Evolutionary conservation across 768 basidiomycete species (phyloP).

Genomic region (Arthromyces matolae): DNA sequence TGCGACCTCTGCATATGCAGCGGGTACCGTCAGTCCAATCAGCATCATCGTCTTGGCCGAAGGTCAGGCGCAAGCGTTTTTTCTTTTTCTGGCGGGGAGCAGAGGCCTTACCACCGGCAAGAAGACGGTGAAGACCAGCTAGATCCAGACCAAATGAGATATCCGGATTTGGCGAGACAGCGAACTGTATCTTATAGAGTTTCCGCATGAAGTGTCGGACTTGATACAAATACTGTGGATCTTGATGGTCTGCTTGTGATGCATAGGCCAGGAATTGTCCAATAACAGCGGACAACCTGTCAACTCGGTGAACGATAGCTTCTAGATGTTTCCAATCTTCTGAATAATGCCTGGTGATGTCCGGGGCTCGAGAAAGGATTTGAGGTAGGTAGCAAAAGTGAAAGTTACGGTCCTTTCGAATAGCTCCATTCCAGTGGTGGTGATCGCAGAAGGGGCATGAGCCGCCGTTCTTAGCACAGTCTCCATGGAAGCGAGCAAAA

Average conservation of each 20-base stretch:
- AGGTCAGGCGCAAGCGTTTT: slow-evolving; percentile 55
- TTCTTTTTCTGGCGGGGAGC: slow-evolving; percentile 54
- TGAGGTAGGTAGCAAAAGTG: slow-evolving; percentile 79
- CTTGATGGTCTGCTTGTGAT: slow-evolving; percentile 64
- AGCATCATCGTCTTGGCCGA: slow-evolving; percentile 71
- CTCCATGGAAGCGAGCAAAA: slow-evolving; percentile 80
- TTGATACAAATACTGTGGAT: slow-evolving; percentile 73
- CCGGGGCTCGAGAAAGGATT: slow-evolving; percentile 69
- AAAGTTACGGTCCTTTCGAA: slow-evolving; percentile 78
- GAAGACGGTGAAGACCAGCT: slow-evolving; percentile 76
- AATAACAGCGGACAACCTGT: slow-evolving; percentile 68
- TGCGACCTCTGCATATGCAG: slow-evolving; percentile 76
- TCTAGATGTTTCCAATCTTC: slow-evolving; percentile 79
- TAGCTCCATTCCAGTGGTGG: slow-evolving; percentile 86
- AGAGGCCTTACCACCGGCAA: slow-evolving; percentile 63
- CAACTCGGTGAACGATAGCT: slow-evolving; percentile 73
- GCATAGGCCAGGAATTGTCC: slow-evolving; percentile 79
- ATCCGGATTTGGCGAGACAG: slow-evolving; percentile 78
- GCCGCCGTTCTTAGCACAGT: slow-evolving; percentile 83
- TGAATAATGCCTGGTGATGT: slow-evolving; percentile 75
- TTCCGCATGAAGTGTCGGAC: slow-evolving; percentile 91
- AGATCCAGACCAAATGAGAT: slow-evolving; percentile 81
- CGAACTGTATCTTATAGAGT: slow-evolving; percentile 84
- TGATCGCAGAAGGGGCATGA: slow-evolving; percentile 92
- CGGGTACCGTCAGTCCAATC: slow-evolving; percentile 75